These are phyloP conservation scores for Globisporangium alternatum DNA, from an alignment of 352 stramenopile genomes.

Conservation along the genomic window DNA sequence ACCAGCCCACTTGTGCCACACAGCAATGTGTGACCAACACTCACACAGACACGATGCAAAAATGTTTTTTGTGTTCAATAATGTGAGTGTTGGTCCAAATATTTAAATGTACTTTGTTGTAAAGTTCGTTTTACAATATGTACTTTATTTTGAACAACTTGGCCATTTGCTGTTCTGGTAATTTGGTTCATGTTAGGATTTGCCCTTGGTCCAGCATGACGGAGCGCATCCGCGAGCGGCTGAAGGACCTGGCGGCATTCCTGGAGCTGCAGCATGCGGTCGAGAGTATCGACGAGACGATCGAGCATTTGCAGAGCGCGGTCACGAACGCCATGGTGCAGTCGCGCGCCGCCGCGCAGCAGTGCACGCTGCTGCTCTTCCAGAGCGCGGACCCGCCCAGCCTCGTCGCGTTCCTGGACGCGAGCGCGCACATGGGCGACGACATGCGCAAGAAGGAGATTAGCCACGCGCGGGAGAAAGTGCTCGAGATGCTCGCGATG, in stretches of 20 bases:
- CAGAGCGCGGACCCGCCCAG: slow-evolving; percentile 48
- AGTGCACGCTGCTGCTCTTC: slow-evolving; percentile 65
- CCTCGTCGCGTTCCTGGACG: slow-evolving; percentile 55
- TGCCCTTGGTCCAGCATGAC: too few relatives aligned
- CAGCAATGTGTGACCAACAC: neutral
- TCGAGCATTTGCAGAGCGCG: slow-evolving; percentile 52
- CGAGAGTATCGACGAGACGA: slow-evolving; percentile 61
- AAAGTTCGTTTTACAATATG: too few relatives aligned
- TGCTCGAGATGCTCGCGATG: slow-evolving; percentile 44
- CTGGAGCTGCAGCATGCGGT: slow-evolving; percentile 54
- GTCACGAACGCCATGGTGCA: slow-evolving; percentile 45
- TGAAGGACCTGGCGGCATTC: slow-evolving; percentile 63
- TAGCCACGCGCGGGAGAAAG: slow-evolving; percentile 35
- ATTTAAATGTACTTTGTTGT: too few relatives aligned
- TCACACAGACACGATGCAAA: too few relatives aligned
- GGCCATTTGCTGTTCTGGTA: too few relatives aligned
- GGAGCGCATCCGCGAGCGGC: slow-evolving; percentile 43
- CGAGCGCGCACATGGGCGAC: slow-evolving; percentile 41
- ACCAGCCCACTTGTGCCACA: neutral
- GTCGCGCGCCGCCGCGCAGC: slow-evolving; percentile 55
- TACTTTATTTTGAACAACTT: too few relatives aligned
- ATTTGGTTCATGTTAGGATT: too few relatives aligned
- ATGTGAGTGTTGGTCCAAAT: too few relatives aligned
- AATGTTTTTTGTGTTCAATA: too few relatives aligned
- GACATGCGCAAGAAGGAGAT: slow-evolving; percentile 62